These are phyloP conservation scores for Heterobasidion occidentale DNA, from an alignment of 1,284 basidiomycete genomes.

Conservation along the genomic window DNA sequence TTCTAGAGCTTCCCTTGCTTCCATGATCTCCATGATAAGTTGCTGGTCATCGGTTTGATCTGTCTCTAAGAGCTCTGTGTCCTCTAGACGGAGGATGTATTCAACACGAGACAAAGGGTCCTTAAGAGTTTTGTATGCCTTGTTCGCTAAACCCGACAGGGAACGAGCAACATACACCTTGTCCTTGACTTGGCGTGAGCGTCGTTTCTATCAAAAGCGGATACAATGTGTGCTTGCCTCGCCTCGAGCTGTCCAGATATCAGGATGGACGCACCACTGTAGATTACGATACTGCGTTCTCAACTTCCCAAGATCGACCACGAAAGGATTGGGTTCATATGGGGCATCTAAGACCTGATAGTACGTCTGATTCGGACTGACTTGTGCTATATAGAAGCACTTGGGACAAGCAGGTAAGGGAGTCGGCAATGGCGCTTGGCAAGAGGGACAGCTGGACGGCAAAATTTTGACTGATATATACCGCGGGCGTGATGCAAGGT, in stretches of 20 bases:
- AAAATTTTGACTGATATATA: background rate
- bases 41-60: constrained; percentile 71
- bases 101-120: constrained; percentile 59
- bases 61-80: constrained; percentile 55
- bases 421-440: constrained; percentile 48
- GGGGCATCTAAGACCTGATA: constrained; percentile 58
- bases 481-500: background rate
- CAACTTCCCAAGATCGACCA: constrained; percentile 44
- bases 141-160: constrained; percentile 68
- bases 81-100: constrained; percentile 64
- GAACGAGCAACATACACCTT: constrained; percentile 54
- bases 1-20: constrained; percentile 76
- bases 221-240: constrained; percentile 30
- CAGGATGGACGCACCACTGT: constrained; percentile 76
- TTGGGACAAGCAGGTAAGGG: constrained; percentile 59
- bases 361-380: constrained; percentile 41
- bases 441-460: constrained; percentile 37
- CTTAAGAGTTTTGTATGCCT: constrained; percentile 64
- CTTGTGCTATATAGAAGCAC: constrained; percentile 53
- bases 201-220: background rate
- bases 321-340: constrained; percentile 56
- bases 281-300: constrained; percentile 57
- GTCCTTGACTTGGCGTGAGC: constrained; percentile 21
- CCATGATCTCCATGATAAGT: constrained; percentile 77
- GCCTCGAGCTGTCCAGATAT: constrained; percentile 64